phyloP scores from a whole-genome alignment of 495 filamentous ascomycete genomes.

The Aspergillus saccharolyticus region DNA sequence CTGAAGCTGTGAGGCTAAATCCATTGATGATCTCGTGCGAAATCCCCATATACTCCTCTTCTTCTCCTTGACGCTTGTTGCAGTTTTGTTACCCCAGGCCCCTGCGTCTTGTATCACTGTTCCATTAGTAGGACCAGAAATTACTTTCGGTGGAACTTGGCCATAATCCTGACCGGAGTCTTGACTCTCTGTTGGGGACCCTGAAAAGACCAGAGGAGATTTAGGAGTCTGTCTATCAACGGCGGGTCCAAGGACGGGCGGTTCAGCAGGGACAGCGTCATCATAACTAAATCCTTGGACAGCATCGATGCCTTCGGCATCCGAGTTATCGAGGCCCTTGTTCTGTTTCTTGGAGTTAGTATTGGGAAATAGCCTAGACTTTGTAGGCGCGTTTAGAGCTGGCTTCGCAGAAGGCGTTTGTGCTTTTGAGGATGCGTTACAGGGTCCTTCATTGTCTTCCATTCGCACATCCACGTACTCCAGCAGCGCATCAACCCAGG shows the following conservation, averaged over 20 bases:
- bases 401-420: constrained; percentile 15
- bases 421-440: constrained; percentile 22
- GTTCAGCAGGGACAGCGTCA: constrained; percentile 67
- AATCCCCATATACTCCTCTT: constrained; percentile 97
- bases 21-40: constrained; percentile 60
- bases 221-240: constrained; percentile 32
- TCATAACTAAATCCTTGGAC: constrained; percentile 84
- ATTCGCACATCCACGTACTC: constrained; percentile 77
- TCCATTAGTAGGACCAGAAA: constrained; percentile 85
- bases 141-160: constrained; percentile 52
- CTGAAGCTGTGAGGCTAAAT: constrained; percentile 43
- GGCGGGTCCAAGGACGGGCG: constrained; percentile 57
- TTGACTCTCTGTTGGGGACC: constrained; percentile 23
- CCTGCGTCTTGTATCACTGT: constrained; percentile 80
- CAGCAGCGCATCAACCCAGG: constrained; percentile 86
- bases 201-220: constrained; percentile 28
- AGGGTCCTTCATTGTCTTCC: constrained; percentile 37
- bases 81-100: constrained; percentile 75
- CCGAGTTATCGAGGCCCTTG: constrained; percentile 39
- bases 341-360: constrained; percentile 41
- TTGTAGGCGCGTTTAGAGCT: constrained; percentile 17
- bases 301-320: constrained; percentile 39
- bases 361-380: constrained; percentile 25
- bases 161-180: constrained; percentile 27
- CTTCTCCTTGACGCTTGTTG: constrained; percentile 58